Evolutionary conservation across 768 basidiomycete species (phyloP), one percentile per base, ranked within the genome.

Genomic region (Phaffia australis): DNA sequence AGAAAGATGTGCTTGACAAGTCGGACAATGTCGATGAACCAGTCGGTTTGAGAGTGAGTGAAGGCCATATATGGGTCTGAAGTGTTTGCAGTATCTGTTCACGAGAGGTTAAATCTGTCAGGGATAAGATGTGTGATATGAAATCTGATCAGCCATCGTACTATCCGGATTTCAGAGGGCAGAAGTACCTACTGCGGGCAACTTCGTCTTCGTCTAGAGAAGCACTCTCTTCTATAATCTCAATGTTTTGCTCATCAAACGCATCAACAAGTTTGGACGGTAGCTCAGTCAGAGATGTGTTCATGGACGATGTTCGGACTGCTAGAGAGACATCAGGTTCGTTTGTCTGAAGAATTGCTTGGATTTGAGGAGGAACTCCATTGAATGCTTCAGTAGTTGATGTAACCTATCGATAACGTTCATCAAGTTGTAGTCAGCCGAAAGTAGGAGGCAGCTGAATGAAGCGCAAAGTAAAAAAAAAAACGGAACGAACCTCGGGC

Each of bases 31-130:
- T 23, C 32, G 18, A 21, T 2, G 60, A 27, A 5, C 25, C 25
- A 32, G 49, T 21, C 9, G 59, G 9, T 29, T 61, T 61, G 16
- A 61, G 49, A 11, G 52, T 18, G 15, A 61, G 27, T 19, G 30
- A 32, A 27, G 60, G 48, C 60, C 60, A 61, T 14, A 61, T 48
- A 19, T 61, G 60, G 18, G 60, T 61, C 29, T 61, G 60, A 32
- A 61, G 49, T 14, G 60, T 29, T 29, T 61, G 60, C 15, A 51
- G 30, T 30, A 61, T 51, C 21, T 61, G 60, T n/a, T 61, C 60
- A 29, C 48, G 60, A 29, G 60, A 48, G 18, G 60, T 14, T 2
- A 61, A 29, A n/a, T 29, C 25, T 25, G 47, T 16, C 15, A 30
- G 52, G 60, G 23, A 56, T 14, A 32, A 42, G 35, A 11, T 5